Base-by-base conservation (phyloP, 2,329 filamentous ascomycete genomes). In the Diaporthe ampelina region DNA sequence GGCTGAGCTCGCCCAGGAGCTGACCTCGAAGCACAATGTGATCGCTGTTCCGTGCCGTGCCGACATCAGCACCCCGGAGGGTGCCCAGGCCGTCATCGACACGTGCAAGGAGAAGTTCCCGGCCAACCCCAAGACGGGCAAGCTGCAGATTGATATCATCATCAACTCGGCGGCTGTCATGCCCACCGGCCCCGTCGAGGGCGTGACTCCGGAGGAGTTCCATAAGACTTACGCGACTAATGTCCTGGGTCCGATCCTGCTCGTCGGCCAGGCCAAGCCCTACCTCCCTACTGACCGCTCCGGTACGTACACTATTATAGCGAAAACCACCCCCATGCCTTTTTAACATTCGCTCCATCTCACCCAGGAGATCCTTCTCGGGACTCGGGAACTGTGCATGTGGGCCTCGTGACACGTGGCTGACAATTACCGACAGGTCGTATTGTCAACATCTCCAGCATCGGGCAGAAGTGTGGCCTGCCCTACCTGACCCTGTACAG, bases 81-180 rank as follows among this genome's bases (percentile, higher is more conserved):
- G 88, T 11, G 90, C 89, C 4, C 84, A 86, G 9, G 84, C 87
- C 72, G 80, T 93, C 72, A 82, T 87, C 43, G 85, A 90, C 75
- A 89, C 92, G 80, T 84, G 78, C 65, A 77, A 87, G 70, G 81
- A 85, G 70, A 85, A 86, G 29, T 84, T 76, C 65, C 69, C 78
- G 4, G 24, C n/a, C 24, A 67, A 48, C 43, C 21, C 37, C n/a
- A 61, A 59, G 69, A 74, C 69, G 10, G 82, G 83, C 52, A 86
- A 86, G 73, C 85, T 90, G 75, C 86, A 88, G 77, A 82, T 91
- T 76, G 87, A 90, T 78, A 89, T 91, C 77, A 81, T 91, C 74
- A 83, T 91, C 78, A 90, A 91, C 83, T 91, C 90, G 78, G 89
- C 90, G 4, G 89, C 87, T 35, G 85, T 90, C 3, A 84, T 87